Evolutionary conservation across 1,139 yeast species (phyloP).

Genomic region (Debaryomycetaceae sp.): DNA sequence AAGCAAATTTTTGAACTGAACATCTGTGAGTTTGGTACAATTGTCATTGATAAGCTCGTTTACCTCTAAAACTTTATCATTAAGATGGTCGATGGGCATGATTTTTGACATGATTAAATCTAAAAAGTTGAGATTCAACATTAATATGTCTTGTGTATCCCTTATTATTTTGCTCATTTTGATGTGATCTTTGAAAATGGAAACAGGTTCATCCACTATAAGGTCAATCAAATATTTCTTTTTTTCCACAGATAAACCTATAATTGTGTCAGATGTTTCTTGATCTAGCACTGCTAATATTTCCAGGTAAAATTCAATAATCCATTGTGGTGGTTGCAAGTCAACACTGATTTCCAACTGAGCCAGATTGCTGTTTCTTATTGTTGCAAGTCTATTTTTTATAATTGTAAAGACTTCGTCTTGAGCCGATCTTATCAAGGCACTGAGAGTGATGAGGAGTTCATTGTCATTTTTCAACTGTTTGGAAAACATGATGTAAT

Average conservation of each 20-base stretch:
- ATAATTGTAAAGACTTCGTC: constrained; percentile 41
- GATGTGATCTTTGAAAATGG: constrained; percentile 37
- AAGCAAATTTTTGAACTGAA: constrained; percentile 44
- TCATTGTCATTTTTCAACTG: constrained; percentile 17
- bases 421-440: constrained; percentile 29
- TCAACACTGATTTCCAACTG: constrained; percentile 43
- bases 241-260: constrained; percentile 32
- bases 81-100: constrained; percentile 41
- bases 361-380: constrained; percentile 38
- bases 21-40: constrained; percentile 33
- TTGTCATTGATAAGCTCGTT: constrained; percentile 29
- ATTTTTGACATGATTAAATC: constrained; percentile 58
- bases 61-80: constrained; percentile 38
- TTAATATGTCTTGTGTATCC: constrained; percentile 30
- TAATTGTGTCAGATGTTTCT: constrained; percentile 32
- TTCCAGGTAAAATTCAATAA: constrained; percentile 52
- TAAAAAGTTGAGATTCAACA: constrained; percentile 54
- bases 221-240: constrained; percentile 30
- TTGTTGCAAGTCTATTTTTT: constrained; percentile 37
- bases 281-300: constrained; percentile 50
- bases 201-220: constrained; percentile 49
- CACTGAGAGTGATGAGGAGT: constrained; percentile 22
- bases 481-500: constrained; percentile 65
- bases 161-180: constrained; percentile 20
- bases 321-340: constrained; percentile 73